phyloP scores from a whole-genome alignment of 2,329 filamentous ascomycete genomes.

The Neocucurbitaria cava region DNA sequence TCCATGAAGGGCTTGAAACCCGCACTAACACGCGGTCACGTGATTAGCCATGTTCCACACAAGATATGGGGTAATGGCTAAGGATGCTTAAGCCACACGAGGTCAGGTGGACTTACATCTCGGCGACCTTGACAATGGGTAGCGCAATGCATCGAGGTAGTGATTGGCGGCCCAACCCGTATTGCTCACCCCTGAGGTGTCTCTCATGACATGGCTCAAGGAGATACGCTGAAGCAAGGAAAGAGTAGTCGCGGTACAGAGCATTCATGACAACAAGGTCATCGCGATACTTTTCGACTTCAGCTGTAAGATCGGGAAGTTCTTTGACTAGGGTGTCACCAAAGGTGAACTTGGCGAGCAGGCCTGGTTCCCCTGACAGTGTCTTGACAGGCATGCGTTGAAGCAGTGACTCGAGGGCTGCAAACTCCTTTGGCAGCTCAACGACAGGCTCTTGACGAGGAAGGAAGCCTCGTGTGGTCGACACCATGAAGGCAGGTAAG shows the following conservation, averaged over 20 bases:
- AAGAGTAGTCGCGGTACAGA: constrained; percentile 89
- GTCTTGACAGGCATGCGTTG: constrained; percentile 81
- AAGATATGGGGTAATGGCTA: background rate
- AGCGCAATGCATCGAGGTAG: constrained; percentile 78
- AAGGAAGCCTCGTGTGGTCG: constrained; percentile 75
- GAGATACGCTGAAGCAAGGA: constrained; percentile 86
- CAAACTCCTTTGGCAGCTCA: constrained; percentile 75
- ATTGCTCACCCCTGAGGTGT: constrained; percentile 70
- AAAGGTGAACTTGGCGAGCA: constrained; percentile 76
- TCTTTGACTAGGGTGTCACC: constrained; percentile 76
- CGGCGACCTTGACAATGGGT: constrained; percentile 82
- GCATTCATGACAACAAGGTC: constrained; percentile 84
- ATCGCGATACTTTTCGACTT: constrained; percentile 73
- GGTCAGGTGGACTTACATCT: constrained; percentile 69
- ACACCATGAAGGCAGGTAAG: constrained; percentile 80
- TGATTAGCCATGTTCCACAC: constrained; percentile 26
- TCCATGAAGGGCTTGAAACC: constrained; percentile 95
- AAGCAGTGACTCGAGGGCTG: constrained; percentile 73
- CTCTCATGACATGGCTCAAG: constrained; percentile 90
- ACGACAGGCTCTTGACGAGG: constrained; percentile 62
- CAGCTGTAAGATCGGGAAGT: constrained; percentile 77
- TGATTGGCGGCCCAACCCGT: constrained; percentile 77
- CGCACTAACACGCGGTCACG: constrained; percentile 49
- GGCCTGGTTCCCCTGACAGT: constrained; percentile 73
- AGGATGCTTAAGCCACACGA: background rate